phyloP scores from a whole-genome alignment of 352 stramenopile species.

The Peronospora belbahrii region DNA sequence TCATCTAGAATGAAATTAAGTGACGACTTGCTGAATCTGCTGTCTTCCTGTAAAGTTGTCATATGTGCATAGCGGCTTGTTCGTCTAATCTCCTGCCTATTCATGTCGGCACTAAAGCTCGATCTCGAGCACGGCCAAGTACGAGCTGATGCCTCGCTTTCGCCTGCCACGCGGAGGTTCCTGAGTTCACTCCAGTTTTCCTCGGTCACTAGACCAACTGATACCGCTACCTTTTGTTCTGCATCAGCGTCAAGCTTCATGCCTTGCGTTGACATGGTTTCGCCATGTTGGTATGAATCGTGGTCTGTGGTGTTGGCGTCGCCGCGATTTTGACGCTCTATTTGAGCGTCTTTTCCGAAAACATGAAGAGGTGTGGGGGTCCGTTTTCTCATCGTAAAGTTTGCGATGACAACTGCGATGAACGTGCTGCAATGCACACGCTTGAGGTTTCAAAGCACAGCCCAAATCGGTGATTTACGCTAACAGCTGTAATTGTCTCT shows the following conservation, averaged over 20 bases:
- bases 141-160: conserved; percentile 8
- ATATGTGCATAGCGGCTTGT: conserved; percentile 13
- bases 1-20: conserved; percentile 71
- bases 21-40: conserved; percentile 45
- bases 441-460: conserved; percentile 19
- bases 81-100: conserved; percentile 22
- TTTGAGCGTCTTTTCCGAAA: background rate
- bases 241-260: conserved; percentile 7
- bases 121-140: background rate
- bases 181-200: conserved; percentile 37
- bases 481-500: conserved; percentile 4
- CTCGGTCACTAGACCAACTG: conserved; percentile 6
- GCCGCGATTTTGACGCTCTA: conserved; percentile 8
- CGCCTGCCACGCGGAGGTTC: conserved; percentile 28
- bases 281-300: background rate
- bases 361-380: conserved; percentile 13
- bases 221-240: background rate
- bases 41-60: conserved; percentile 16
- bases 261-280: conserved; percentile 1
- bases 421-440: background rate
- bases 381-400: background rate
- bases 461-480: conserved; percentile 18
- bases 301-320: background rate
- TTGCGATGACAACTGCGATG: conserved; percentile 11
- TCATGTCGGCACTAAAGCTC: conserved; percentile 4